Evolutionary conservation across 805 yeast species (phyloP), one percentile per base, ranked within the genome.

Genomic region (Metschnikowia henanensis): DNA sequence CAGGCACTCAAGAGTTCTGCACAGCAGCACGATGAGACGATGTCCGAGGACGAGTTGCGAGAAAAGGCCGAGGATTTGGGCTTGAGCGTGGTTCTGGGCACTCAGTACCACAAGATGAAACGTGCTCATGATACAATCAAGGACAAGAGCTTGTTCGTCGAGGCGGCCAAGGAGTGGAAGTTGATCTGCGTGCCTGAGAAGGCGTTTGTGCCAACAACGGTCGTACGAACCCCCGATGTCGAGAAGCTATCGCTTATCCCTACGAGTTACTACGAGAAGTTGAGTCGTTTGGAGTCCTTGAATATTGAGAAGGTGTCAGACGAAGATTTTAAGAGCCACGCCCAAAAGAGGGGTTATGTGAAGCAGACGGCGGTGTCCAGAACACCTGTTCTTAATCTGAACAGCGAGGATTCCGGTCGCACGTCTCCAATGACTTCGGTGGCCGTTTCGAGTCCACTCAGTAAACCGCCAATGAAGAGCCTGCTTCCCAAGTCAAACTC

Each of bases 141-240:
- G 16, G 58, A 60, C 49, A 35, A 58, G 35, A 46, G 46, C 4
- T 45, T 61, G 19, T 45, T 83, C 10, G 54, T 59, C 6, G 57
- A 51, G 0, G 62, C 62, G 5, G 85, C 84, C 4, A 69, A 64
- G 39, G 56, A 64, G 12, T 58, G 67, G 39, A 83, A 82, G 3
- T 54, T 76, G 38, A 56, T 84, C 51, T 71, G 80, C 39, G 70
- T 86, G 32, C 87, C 92, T 1, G 72, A 70, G 39, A 59, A 72
- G n/a, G 69, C 81, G 2, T 83, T 77, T 52, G 68, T 84, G 47
- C 81, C 87, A 1, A 83, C 90, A 0, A 80, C 85, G 1, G 75
- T 75, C 29, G 75, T 78, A 7, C 70, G 76, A 50, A 63, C 62
- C 4, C 80, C 86, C 4, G 87, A 83, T 51, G 61, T 72, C 10